A percentile compares a stretch with the other conserved stretches of the same genome.
phyloP scores from a whole-genome alignment of 192 early-diverging fungal genomes.

The Coemansia sp. region DNA sequence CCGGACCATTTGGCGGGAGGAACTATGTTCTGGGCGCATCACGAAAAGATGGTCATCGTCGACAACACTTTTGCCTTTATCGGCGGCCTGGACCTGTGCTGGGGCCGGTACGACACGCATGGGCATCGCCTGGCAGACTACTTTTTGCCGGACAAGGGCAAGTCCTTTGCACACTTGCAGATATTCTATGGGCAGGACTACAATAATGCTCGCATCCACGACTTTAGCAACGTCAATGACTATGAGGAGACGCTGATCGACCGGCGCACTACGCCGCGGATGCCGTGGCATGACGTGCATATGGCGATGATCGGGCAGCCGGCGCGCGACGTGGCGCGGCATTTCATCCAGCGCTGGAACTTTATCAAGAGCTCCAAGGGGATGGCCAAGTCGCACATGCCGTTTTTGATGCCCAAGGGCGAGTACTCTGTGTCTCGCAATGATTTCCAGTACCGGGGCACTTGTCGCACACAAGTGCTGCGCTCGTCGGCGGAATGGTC shows the following conservation, averaged over 20 bases:
- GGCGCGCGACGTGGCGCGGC: slow-evolving; percentile 76
- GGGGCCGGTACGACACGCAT: slow-evolving; percentile 83
- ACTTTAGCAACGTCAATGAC: slow-evolving; percentile 63
- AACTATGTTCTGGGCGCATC: slow-evolving; percentile 82
- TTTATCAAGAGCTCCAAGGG: slow-evolving; percentile 76
- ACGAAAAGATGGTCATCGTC: slow-evolving; percentile 80
- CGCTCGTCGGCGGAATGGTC: slow-evolving; percentile 70
- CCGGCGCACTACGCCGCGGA: slow-evolving; percentile 60
- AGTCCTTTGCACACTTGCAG: slow-evolving; percentile 49
- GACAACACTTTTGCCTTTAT: slow-evolving; percentile 82
- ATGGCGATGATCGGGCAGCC: slow-evolving; percentile 77
- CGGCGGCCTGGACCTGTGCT: slow-evolving; percentile 85
- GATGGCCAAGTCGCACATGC: slow-evolving; percentile 56
- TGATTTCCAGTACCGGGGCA: slow-evolving; percentile 58
- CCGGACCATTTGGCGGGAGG: slow-evolving; percentile 75
- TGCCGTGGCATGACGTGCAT: slow-evolving; percentile 90
- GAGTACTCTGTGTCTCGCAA: slow-evolving; percentile 63
- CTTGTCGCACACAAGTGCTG: slow-evolving; percentile 65
- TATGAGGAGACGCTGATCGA: slow-evolving; percentile 54
- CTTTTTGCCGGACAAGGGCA: slow-evolving; percentile 49
- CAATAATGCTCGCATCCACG: slow-evolving; percentile 82
- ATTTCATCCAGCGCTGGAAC: slow-evolving; percentile 89
- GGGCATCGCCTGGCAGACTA: slow-evolving; percentile 76
- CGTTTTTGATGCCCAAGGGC: slow-evolving; percentile 68
- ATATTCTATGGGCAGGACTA: slow-evolving; percentile 78